Conservation (phyloP, 169 alveolate genomes). For the Cryptosporidium ryanae region DNA sequence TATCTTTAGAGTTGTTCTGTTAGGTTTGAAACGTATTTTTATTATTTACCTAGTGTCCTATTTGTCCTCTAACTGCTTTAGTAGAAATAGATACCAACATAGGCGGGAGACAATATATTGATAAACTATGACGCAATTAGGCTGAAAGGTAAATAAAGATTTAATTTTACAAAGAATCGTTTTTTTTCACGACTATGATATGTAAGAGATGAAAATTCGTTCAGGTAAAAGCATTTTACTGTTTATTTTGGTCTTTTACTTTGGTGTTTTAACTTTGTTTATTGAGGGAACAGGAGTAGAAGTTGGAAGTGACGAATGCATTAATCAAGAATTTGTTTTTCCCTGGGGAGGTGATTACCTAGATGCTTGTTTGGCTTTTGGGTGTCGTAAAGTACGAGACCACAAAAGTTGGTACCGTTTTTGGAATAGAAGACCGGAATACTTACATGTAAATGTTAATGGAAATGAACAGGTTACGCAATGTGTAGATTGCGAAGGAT, state of each 20-base stretch:
- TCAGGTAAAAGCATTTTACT: background rate
- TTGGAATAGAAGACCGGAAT: constrained; percentile 68
- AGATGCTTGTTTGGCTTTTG: constrained; percentile 41
- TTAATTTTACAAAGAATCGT: too few relatives aligned
- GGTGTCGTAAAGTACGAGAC: constrained; percentile 47
- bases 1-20: too few relatives aligned
- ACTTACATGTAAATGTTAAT: constrained; percentile 24
- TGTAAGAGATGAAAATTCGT: constrained; percentile 5
- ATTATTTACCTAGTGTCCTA: too few relatives aligned
- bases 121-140: too few relatives aligned
- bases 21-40: too few relatives aligned
- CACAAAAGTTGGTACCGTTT: constrained; percentile 68
- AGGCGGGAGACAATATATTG: too few relatives aligned
- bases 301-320: constrained; percentile 6
- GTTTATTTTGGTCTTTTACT: constrained; percentile 1
- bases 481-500: constrained; percentile 65
- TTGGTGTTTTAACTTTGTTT: background rate
- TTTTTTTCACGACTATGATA: too few relatives aligned
- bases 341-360: constrained; percentile 63
- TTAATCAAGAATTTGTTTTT: constrained; percentile 13
- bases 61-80: too few relatives aligned
- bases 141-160: too few relatives aligned
- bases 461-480: constrained; percentile 50
- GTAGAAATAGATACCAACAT: too few relatives aligned
- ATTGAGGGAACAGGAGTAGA: background rate